Evolutionary conservation across 2,329 filamentous ascomycete species (phyloP), one percentile per base, ranked within the genome.

Genomic region (Blastomyces percursus): DNA sequence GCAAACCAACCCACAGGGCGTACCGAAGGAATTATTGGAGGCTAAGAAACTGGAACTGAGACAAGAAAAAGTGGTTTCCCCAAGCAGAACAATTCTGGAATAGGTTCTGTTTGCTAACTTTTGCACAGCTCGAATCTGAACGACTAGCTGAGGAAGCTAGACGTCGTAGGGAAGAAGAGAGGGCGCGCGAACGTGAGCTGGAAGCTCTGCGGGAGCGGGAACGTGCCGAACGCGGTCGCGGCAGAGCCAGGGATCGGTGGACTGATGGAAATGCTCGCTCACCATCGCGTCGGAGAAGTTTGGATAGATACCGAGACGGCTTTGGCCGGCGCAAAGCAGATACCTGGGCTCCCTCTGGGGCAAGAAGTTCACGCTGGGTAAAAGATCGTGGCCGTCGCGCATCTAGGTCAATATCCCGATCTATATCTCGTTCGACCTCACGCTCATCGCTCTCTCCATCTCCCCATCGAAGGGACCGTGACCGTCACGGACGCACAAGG

Each of bases 41-140:
- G 92, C 93, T 0, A 99, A 99, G 81, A 99, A 97, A 77, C 79
- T 90, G 54, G 94, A 99, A 76, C 80, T 99, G 57, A 90, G 94
- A 65, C 91, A 96, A 76, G 91, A 96, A 76, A 96, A 96, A 87
- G 93, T 95, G 52, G 44, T 42, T 57, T 19, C 24, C 21, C 8
- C 38, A 42, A 21, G 48, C 74, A 42, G 72, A 46, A 24, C 44
- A 35, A 35, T 19, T 30, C 42, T 12, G 12, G 32, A 14, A 35
- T 21, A 35, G 3, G 30, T 16, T 30, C 27, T 9, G 11, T 12
- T 46, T 54, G 46, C 63, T 65, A 56, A 66, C 40, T 59, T 50
- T 64, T 11, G 38, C 21, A 44, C 63, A 92, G 91, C 85, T 91
- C 60, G 88, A 95, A 71, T 88, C 90, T 44, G 91, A 94, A 68